Evolutionary conservation across 192 early-diverging fungal species (phyloP).

Genomic region (Lobulomyces angularis): DNA sequence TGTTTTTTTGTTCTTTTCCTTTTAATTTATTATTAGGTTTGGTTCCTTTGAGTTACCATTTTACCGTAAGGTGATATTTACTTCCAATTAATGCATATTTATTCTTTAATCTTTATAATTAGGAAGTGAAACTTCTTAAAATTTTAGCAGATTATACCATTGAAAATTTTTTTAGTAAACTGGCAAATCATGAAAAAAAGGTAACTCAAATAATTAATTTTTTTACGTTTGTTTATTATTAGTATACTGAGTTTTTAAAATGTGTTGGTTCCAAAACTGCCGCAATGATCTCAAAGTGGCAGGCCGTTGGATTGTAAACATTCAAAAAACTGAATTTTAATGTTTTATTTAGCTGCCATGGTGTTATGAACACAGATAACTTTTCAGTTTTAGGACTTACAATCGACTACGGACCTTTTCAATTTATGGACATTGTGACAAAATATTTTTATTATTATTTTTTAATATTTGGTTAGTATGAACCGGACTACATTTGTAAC

Average conservation of each 20-base stretch:
- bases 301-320: conserved; percentile 57
- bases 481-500: conserved; percentile 69
- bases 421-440: conserved; percentile 52
- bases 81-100: too few species aligned
- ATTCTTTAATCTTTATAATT: too few species aligned
- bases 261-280: conserved; percentile 52
- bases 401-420: conserved; percentile 79
- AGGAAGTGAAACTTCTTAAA: too few species aligned
- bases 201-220: too few species aligned
- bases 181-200: too few species aligned
- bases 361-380: conserved; percentile 90
- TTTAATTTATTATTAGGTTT: too few species aligned
- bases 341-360: conserved; percentile 11
- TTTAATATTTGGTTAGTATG: conserved; percentile 26
- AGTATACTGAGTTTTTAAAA: conserved; percentile 46
- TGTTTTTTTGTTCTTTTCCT: too few species aligned
- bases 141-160: conserved; percentile 67
- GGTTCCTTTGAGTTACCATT: conserved; percentile 82
- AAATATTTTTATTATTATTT: neutral
- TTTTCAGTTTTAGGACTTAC: conserved; percentile 75
- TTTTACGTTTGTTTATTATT: conserved; percentile 19
- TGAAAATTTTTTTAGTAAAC: too few species aligned
- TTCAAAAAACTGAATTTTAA: neutral
- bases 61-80: too few species aligned
- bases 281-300: conserved; percentile 64